These are phyloP conservation scores for Hericium rajendrae DNA, from an alignment of 768 basidiomycete genomes.

Conservation along the genomic window DNA sequence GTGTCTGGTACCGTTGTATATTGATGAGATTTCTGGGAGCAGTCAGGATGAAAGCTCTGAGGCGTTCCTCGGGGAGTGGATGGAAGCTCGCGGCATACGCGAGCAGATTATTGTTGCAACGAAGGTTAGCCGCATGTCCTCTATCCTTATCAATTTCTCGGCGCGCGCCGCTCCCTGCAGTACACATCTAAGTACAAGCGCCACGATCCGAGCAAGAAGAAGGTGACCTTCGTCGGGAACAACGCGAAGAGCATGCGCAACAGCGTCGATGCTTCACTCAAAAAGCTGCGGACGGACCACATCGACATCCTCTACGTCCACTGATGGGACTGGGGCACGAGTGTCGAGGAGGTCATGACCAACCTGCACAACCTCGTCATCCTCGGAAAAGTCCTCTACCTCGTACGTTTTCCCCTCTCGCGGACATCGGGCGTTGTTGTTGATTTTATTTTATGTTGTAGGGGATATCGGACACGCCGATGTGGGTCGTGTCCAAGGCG, in stretches of 20 bases:
- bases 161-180: not conserved
- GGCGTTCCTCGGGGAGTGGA: slow-evolving; percentile 31
- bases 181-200: slow-evolving; percentile 12
- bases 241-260: slow-evolving; percentile 27
- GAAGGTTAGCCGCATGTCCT: no score
- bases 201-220: slow-evolving; percentile 1
- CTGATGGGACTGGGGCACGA: slow-evolving; percentile 32
- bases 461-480: slow-evolving; percentile 18
- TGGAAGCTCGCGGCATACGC: slow-evolving; percentile 22
- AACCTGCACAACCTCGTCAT: slow-evolving; percentile 29
- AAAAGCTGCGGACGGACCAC: slow-evolving; percentile 31
- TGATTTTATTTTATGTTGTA: not conserved
- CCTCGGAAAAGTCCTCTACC: slow-evolving; percentile 31
- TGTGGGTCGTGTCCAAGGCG: slow-evolving; percentile 27
- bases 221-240: slow-evolving; percentile 28
- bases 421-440: not conserved
- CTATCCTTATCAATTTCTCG: no score
- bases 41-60: slow-evolving; percentile 19
- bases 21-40: not conserved
- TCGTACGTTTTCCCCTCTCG: slow-evolving; percentile 4
- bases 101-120: slow-evolving; percentile 27
- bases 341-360: slow-evolving; percentile 38
- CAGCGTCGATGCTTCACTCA: slow-evolving; percentile 24
- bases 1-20: slow-evolving; percentile 17
- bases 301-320: not conserved